Evolutionary conservation across 2,329 filamentous ascomycete species (phyloP).

Genomic region (Trichophaea hybrida): DNA sequence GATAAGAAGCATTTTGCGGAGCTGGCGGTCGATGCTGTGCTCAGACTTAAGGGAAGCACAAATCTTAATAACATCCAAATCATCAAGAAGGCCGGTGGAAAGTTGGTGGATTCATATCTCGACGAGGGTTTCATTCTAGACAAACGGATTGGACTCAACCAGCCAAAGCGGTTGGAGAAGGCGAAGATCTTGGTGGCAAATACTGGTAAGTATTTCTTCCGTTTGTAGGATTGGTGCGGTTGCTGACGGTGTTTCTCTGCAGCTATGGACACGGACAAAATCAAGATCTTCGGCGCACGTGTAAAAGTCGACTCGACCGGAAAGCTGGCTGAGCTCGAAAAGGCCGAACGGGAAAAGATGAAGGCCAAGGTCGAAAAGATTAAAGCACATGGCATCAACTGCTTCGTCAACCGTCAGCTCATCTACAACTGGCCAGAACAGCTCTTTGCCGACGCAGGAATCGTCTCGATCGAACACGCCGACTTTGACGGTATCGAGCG

Average conservation of each 20-base stretch:
- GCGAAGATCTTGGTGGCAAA: conserved; percentile 97
- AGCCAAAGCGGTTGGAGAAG: conserved; percentile 92
- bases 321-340: conserved; percentile 95
- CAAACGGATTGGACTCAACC: conserved; percentile 98
- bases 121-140: conserved; percentile 97
- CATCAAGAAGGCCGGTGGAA: conserved; percentile 98
- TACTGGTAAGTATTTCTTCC: conserved; percentile 37
- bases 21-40: conserved; percentile 78
- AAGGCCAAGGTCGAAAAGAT: conserved; percentile 98
- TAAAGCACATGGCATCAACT: conserved; percentile 98
- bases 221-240: not conserved
- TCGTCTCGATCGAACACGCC: conserved; percentile 96
- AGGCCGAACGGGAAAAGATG: conserved; percentile 92
- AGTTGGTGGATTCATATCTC: conserved; percentile 92
- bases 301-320: conserved; percentile 94
- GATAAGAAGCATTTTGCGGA: conserved; percentile 83
- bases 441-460: conserved; percentile 92
- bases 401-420: conserved; percentile 97
- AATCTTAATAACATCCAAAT: conserved; percentile 97
- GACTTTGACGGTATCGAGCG: conserved; percentile 98
- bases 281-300: conserved; percentile 96
- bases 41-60: conserved; percentile 75
- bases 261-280: conserved; percentile 98
- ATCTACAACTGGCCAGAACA: conserved; percentile 99
- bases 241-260: not conserved